A percentile compares a stretch with the other conserved stretches of the same genome.
Evolutionary conservation across 768 basidiomycete species (phyloP).

Genomic region (Mycena floridula): DNA sequence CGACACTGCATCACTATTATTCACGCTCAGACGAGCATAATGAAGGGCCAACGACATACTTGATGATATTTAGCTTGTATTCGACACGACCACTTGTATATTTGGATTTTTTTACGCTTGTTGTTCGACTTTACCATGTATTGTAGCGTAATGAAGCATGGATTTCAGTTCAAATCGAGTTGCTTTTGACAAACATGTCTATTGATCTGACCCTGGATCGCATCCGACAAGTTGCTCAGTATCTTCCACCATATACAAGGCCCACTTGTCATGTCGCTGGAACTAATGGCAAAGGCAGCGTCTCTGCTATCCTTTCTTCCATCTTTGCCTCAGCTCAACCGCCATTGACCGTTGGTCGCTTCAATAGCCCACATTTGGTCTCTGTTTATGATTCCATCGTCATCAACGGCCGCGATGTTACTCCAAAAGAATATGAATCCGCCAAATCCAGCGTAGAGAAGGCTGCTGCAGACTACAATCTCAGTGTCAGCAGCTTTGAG

Average conservation of each 20-base stretch:
- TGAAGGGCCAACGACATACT: not conserved
- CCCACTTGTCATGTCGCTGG: slow-evolving; percentile 91
- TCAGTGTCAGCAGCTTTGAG: slow-evolving; percentile 73
- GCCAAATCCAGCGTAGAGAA: slow-evolving; percentile 43
- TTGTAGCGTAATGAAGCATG: too few relatives aligned
- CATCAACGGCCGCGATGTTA: slow-evolving; percentile 53
- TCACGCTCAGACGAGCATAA: not conserved
- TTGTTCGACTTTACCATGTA: too few relatives aligned
- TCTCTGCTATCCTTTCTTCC: slow-evolving; percentile 76
- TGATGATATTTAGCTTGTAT: not conserved
- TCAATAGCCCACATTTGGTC: slow-evolving; percentile 91
- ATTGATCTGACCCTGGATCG: slow-evolving; percentile 67
- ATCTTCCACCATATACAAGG: slow-evolving; percentile 58
- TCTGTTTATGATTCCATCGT: slow-evolving; percentile 70
- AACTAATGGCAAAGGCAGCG: slow-evolving; percentile 97
- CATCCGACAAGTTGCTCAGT: slow-evolving; percentile 41
- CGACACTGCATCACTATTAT: not conserved
- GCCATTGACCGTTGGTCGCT: slow-evolving; percentile 66
- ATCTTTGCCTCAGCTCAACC: slow-evolving; percentile 54
- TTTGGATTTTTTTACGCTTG: too few relatives aligned
- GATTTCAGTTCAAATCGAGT: not conserved
- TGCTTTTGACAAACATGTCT: slow-evolving; percentile 33
- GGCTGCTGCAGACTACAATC: slow-evolving; percentile 34
- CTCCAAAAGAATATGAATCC: slow-evolving; percentile 36
- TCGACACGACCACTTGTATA: not conserved